Percentiles rank a stretch among this genome's conserved stretches.
Evolutionary conservation across 78 protist species (phyloP).

Genomic region (Tieghemostelium lacteum): DNA sequence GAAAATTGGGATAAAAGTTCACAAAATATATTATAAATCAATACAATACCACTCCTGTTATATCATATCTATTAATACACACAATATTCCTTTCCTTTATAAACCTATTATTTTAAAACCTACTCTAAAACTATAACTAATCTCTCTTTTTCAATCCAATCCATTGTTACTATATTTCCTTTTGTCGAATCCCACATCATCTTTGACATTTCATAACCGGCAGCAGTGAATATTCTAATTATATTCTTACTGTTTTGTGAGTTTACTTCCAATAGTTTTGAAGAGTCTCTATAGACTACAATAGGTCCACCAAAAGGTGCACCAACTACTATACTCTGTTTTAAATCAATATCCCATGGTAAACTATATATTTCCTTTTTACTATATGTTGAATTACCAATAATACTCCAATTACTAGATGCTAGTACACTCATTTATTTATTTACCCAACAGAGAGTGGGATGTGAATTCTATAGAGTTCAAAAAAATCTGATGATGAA

Average conservation of each 20-base stretch:
- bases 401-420: slow-evolving; percentile 46
- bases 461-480: too few relatives aligned
- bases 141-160: slow-evolving; percentile 65
- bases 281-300: slow-evolving; percentile 34
- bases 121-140: slow-evolving; percentile 53
- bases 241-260: slow-evolving; percentile 14
- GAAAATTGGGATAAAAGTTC: slow-evolving; percentile 18
- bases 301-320: slow-evolving; percentile 75
- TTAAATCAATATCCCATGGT: slow-evolving; percentile 58
- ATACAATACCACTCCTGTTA: slow-evolving; percentile 30
- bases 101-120: too few relatives aligned
- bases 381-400: slow-evolving; percentile 34
- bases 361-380: slow-evolving; percentile 45
- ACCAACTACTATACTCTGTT: slow-evolving; percentile 27
- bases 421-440: background rate
- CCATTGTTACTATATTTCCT: slow-evolving; percentile 43
- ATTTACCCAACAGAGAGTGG: too few relatives aligned
- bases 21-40: slow-evolving; percentile 62
- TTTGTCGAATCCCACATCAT: slow-evolving; percentile 39
- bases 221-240: slow-evolving; percentile 24
- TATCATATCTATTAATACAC: background rate
- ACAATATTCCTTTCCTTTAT: too few relatives aligned
- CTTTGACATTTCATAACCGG: slow-evolving; percentile 28
- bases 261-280: slow-evolving; percentile 49
- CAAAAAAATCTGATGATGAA: background rate